A percentile compares a stretch with the other conserved stretches of the same genome.
Conservation (phyloP, 169 alveolate genomes). For the Miamiensis avidus region DNA sequence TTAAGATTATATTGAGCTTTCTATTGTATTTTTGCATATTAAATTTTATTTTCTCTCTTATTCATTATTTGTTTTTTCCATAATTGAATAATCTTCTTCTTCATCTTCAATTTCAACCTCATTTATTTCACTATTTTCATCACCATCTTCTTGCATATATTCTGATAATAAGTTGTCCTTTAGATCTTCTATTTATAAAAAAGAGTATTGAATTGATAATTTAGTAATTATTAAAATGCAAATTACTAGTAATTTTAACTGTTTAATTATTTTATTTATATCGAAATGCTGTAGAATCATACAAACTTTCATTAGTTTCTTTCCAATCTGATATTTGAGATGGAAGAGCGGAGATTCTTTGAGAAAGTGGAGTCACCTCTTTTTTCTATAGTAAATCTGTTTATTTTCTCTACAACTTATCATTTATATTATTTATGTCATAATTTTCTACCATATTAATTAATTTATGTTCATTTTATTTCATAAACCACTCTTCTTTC, state of each 20-base stretch:
- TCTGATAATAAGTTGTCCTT: conserved; percentile 19
- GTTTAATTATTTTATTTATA: not conserved
- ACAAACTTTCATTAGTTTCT: not conserved
- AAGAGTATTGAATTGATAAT: too few species aligned
- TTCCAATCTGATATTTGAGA: not conserved
- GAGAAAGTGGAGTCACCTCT: not conserved
- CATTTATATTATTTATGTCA: not conserved
- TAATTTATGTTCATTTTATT: not conserved
- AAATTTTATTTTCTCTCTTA: too few species aligned
- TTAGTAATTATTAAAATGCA: not conserved
- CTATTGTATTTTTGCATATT: not conserved
- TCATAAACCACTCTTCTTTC: conserved; percentile 6
- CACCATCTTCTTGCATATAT: not conserved
- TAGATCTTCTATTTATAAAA: not conserved
- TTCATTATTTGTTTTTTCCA: too few species aligned
- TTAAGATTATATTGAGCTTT: not conserved
- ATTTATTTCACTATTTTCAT: not conserved
- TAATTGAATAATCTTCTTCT: not conserved
- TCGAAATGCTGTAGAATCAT: not conserved
- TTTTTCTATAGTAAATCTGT: not conserved
- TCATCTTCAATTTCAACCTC: not conserved
- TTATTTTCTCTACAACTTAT: not conserved
- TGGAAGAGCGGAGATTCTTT: too few species aligned
- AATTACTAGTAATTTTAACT: not conserved
- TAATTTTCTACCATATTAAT: not conserved